Evolutionary conservation across 129 eudicot genomes (phyloP).

Genomic region (Erigeron canadensis): DNA sequence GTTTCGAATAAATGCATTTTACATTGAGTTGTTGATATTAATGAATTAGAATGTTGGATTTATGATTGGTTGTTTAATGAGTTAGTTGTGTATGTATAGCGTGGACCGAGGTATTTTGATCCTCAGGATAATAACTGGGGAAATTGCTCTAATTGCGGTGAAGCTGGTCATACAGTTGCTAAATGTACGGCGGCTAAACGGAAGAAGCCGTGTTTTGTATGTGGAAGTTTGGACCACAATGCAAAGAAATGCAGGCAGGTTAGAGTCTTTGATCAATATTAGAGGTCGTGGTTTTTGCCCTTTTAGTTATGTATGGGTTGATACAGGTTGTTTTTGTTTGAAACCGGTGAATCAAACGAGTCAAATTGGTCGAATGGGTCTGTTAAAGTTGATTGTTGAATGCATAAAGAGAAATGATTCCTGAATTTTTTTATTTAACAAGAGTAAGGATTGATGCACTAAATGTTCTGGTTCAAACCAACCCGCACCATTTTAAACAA

Average conservation of each 20-base stretch:
- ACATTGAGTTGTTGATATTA: background rate
- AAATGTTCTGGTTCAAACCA: too few relatives aligned
- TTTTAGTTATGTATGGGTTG: too few relatives aligned
- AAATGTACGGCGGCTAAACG: conserved; percentile 65
- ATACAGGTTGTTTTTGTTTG: too few relatives aligned
- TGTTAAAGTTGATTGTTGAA: too few relatives aligned
- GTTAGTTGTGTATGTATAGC: conserved; percentile 52
- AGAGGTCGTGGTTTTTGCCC: background rate
- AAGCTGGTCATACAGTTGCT: conserved; percentile 58
- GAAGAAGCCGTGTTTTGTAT: conserved; percentile 77
- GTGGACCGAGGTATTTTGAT: conserved; percentile 93
- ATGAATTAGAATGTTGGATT: conserved; percentile 9
- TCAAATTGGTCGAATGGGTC: too few relatives aligned
- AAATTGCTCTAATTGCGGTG: conserved; percentile 84
- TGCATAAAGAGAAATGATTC: too few relatives aligned
- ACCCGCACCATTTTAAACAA: too few relatives aligned
- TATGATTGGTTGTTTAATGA: conserved; percentile 17
- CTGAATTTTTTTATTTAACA: too few relatives aligned
- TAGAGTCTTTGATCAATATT: conserved; percentile 8
- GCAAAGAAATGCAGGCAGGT: conserved; percentile 76
- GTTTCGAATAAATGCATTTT: conserved; percentile 42
- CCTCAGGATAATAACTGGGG: conserved; percentile 76
- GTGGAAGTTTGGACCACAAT: conserved; percentile 86
- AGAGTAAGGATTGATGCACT: too few relatives aligned
- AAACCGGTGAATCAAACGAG: too few relatives aligned